Evolutionary conservation across 441 rosid species (phyloP).

Genomic region (Jatropha podagrica): DNA sequence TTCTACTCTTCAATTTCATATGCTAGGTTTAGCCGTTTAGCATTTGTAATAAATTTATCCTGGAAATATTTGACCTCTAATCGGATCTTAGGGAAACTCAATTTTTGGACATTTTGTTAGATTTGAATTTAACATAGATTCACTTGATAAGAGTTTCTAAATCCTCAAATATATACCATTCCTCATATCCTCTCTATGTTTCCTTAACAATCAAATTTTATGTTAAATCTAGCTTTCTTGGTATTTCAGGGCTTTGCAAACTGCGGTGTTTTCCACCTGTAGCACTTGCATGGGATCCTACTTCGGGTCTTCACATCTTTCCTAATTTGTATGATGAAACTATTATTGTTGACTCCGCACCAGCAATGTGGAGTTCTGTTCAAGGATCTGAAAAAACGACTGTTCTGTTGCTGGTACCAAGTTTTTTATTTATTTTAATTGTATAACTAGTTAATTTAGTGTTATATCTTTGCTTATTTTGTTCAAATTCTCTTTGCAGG

Average conservation of each 20-base stretch:
- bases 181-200: not conserved
- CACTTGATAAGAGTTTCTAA: not conserved
- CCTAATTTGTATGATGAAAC: conserved; percentile 71
- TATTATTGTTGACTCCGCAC: conserved; percentile 74
- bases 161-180: not conserved
- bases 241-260: conserved; percentile 79
- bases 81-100: not conserved
- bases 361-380: conserved; percentile 69
- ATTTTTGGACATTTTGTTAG: not conserved
- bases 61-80: not conserved
- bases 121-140: not conserved
- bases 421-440: not conserved
- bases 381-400: conserved; percentile 69
- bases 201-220: conserved; percentile 10
- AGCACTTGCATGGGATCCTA: conserved; percentile 96
- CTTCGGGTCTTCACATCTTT: conserved; percentile 72
- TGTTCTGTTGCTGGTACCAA: conserved; percentile 69
- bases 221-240: conserved; percentile 26
- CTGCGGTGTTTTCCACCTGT: conserved; percentile 97
- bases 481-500: conserved; percentile 46
- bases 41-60: not conserved
- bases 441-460: conserved; percentile 10
- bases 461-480: conserved; percentile 9
- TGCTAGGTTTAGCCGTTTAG: not conserved
- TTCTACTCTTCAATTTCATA: not conserved